Evolutionary conservation across 768 basidiomycete genomes (phyloP), one percentile per base, ranked within the genome.

Genomic region (Hemileccinum impolitum): DNA sequence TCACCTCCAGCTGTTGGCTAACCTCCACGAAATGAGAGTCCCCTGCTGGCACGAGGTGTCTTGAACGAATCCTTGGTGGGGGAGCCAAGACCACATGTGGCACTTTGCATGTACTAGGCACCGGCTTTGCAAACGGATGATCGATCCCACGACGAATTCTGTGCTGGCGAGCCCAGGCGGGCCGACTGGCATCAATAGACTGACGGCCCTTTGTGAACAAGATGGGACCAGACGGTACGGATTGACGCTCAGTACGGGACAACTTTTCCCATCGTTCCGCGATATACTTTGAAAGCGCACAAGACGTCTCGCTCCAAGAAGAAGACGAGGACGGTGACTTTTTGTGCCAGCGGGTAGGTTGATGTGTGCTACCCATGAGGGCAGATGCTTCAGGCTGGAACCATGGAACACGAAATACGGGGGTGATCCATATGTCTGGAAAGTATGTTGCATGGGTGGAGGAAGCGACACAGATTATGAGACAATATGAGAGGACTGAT

Each of bases 401-500:
- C 87, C 87, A 88, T 14, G 75, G 73, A 17, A 85, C 69, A 13
- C 69, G 61, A 51, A 77, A 76, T 30, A 87, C 63, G 10, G 76
- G 72, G 36, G 68, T 69, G 25, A 43, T 64, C 84, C 84, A 87
- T 46, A 88, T 68, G 38, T 68, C 65, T 9, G 76, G 72, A 52
- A 77, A 61, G 10, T 57, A 54, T 42, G 57, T 56, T 21, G 65
- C 60, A 55, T 87, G 84, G 3, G 72, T 59, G 55, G 77, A 62
- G 18, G 75, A 61, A 46, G 73, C 62, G 48, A 78, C 65, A 57
- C 76, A 71, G 21, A 87, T 67, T 4, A 71, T 59, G 54, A 86
- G 70, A 57, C 80, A 81, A 56, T 87, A 85, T 10, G 71, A 59
- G 10, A 82, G 55, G 36, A 77, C 80, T 82, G 47, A 28, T 48